These are phyloP conservation scores for Stentor coeruleus DNA, from an alignment of 73 alveolate genomes.

Conservation along the genomic window DNA sequence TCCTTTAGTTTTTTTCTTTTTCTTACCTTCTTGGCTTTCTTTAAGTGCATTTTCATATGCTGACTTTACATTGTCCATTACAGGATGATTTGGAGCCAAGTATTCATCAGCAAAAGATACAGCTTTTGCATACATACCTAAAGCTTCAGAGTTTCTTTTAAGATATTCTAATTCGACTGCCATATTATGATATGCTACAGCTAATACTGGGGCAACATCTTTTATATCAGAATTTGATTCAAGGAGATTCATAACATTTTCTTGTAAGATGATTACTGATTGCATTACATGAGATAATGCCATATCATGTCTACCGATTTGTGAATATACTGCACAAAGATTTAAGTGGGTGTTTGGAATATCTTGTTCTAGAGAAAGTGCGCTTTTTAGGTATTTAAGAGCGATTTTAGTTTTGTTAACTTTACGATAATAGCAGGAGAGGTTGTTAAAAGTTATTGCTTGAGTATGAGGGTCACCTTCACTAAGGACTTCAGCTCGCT, in stretches of 20 bases:
- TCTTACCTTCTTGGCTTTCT: conserved; percentile 23
- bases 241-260: not conserved
- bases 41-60: conserved; percentile 40
- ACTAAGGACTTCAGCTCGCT: conserved; percentile 74
- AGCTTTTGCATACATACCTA: conserved; percentile 58
- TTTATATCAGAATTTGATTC: conserved; percentile 47
- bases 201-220: conserved; percentile 75
- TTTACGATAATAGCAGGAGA: conserved; percentile 79
- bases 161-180: conserved; percentile 83
- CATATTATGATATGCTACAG: conserved; percentile 79
- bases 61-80: conserved; percentile 41
- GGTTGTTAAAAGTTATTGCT: conserved; percentile 81
- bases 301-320: conserved; percentile 64
- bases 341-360: conserved; percentile 82
- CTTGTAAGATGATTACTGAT: conserved; percentile 22
- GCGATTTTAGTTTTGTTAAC: conserved; percentile 69
- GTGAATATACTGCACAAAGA: conserved; percentile 74
- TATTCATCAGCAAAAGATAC: conserved; percentile 58
- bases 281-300: conserved; percentile 74
- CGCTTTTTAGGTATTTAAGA: conserved; percentile 65
- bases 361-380: conserved; percentile 55
- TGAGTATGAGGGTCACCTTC: conserved; percentile 53
- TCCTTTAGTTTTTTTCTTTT: not conserved
- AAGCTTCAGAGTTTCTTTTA: conserved; percentile 62
- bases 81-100: conserved; percentile 41